These are phyloP conservation scores for Plasmodium sp. DNA, from an alignment of 169 alveolate species.

Conservation along the genomic window DNA sequence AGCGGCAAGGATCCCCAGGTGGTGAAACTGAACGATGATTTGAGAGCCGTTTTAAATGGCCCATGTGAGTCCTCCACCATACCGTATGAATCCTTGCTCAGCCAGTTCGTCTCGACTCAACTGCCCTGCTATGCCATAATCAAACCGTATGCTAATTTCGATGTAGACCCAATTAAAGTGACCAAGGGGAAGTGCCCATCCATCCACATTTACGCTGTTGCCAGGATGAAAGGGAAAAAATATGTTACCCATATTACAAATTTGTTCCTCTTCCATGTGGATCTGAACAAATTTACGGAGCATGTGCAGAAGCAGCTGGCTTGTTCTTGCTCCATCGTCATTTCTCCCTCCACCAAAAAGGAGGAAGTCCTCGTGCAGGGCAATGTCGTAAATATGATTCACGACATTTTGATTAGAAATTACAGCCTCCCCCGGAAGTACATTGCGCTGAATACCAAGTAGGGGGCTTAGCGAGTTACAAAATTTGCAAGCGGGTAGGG, in stretches of 20 bases:
- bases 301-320: constrained; percentile 56
- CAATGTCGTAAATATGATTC: constrained; percentile 36
- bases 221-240: constrained; percentile 70
- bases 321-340: constrained; percentile 45
- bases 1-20: neutral
- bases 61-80: neutral
- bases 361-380: constrained; percentile 72
- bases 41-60: neutral
- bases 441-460: constrained; percentile 2
- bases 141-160: constrained; percentile 46
- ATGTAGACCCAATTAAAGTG: constrained; percentile 30
- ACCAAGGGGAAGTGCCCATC: constrained; percentile 66
- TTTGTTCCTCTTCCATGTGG: constrained; percentile 48
- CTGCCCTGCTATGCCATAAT: constrained; percentile 64
- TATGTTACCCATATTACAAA: constrained; percentile 58
- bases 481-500: neutral
- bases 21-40: constrained; percentile 16
- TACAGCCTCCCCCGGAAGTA: constrained; percentile 37
- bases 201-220: constrained; percentile 58
- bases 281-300: constrained; percentile 48
- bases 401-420: constrained; percentile 10
- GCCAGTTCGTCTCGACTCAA: constrained; percentile 36
- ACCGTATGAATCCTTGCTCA: constrained; percentile 9
- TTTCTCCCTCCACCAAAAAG: constrained; percentile 59
- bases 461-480: neutral